Base-by-base conservation (phyloP, 2,329 filamentous ascomycete species). In the Beauveria varroae region DNA sequence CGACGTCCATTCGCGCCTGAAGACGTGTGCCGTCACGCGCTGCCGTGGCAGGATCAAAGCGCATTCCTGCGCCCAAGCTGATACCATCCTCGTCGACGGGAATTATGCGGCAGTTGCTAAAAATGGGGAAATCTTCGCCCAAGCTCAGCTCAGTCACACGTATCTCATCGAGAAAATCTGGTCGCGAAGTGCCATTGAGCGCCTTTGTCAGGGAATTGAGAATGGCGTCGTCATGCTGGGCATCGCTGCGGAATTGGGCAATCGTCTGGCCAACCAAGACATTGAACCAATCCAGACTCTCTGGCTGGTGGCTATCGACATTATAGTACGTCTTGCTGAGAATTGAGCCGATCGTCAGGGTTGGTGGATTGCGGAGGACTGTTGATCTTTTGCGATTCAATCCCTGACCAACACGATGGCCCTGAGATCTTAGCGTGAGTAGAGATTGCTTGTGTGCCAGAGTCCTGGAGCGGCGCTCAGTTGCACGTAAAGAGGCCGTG, bases 241-340 rank as follows among this genome's bases (percentile, higher is more conserved):
- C 95, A 69, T 98, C 96, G 67, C 89, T 91, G 63, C 95, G 84
- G 68, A 98, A 90, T 73, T 99, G 95, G 0, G 95, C 93, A 66
- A 99, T 96, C 0, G 95, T 96, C 76, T 99, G 95, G 2, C 93
- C 95, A 57, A 98, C 87, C 60, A 99, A 80, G 28, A 99, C 95
- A 72, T 99, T 99, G 81, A 99, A 98, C 95, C 95, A 99, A 75
- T 99, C 95, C 63, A 99, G 76, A 62, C 90, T 96, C 75, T 99
- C 95, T 1, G 95, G 95, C 74, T 98, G 95, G 73, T 99, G 95
- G 63, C 91, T 92, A 68, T 96, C 85, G 49, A 95, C 91, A 71
- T 96, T 96, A 78, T 99, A 99, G 75, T 97, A 99, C 24, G 95
- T 98, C 78, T 99, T 99, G 68, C 88, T 88, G 28, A 99, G 82